Evolutionary conservation across 176 grass and related monocot species (phyloP), one percentile per base, ranked within the genome.

Genomic region (Bolboschoenus planiculmis): DNA sequence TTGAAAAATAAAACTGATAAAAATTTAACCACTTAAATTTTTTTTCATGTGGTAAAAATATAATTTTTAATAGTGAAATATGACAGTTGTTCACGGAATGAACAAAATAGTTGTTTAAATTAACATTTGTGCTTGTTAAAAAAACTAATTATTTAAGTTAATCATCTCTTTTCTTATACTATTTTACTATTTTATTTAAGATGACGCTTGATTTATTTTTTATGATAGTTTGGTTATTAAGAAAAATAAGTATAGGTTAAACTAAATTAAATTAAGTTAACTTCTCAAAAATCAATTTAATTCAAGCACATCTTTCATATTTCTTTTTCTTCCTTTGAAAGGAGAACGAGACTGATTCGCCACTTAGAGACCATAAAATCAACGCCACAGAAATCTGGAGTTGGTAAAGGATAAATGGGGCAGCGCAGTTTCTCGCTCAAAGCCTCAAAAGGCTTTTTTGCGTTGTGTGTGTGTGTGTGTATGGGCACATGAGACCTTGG

Each of bases 401-500:
- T 75, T 47, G 70, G 37, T 47, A 43, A 74, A 74, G 34, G 15
- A 74, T 46, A 46, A 15, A 40, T 73, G 39, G 35, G 2, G 37
- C 6, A 43, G 50, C 4, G 3, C 16, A 75, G 18, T 44, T 75
- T 75, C 11, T 71, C 7, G 71, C 31, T 50, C n/a, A 76, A 76
- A 15, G 21, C n/a, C n/a, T n/a, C n/a, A n/a, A n/a, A n/a, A n/a
- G n/a, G n/a, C n/a, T n/a, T n/a, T n/a, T n/a, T n/a, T n/a, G n/a
- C n/a, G n/a, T n/a, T n/a, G n/a, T n/a, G n/a, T n/a, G n/a, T n/a
- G n/a, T n/a, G n/a, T n/a, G n/a, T 24, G 13, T 31, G 60, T 55
- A 46, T 56, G 26, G 47, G 48, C 47, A 35, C 26, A 56, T 78
- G 75, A 26, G 26, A 78, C 75, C 75, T 78, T 78, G 74, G 74